Conservation (phyloP, 2,329 filamentous ascomycete genomes). For the Fusarium coicis region DNA sequence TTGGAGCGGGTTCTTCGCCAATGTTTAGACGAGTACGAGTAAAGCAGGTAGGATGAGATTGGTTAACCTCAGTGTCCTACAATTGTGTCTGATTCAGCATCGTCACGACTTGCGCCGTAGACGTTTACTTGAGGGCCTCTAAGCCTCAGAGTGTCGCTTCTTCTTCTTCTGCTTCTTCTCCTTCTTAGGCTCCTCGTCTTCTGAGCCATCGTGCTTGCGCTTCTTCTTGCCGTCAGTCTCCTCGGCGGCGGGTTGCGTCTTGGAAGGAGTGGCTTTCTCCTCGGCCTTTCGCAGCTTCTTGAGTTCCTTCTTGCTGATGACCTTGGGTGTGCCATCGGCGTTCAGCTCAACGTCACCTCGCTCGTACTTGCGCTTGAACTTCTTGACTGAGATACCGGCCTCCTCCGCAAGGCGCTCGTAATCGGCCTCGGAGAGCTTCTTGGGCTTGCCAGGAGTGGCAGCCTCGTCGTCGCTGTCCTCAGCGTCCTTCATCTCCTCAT, state of each 20-base stretch:
- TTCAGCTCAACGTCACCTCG: slow-evolving; percentile 77
- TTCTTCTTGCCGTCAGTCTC: slow-evolving; percentile 61
- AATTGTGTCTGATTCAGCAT: slow-evolving; percentile 37
- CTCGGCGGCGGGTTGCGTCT: slow-evolving; percentile 58
- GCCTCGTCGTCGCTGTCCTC: slow-evolving; percentile 50
- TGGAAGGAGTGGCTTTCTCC: slow-evolving; percentile 58
- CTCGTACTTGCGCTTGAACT: slow-evolving; percentile 83
- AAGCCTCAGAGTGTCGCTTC: slow-evolving; percentile 55
- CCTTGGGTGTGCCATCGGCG: slow-evolving; percentile 71
- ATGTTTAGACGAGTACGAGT: slow-evolving; percentile 45
- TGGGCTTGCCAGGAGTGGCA: slow-evolving; percentile 49
- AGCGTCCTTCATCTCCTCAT: slow-evolving; percentile 59
- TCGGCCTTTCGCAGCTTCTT: slow-evolving; percentile 77
- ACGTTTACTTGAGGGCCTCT: slow-evolving; percentile 35
- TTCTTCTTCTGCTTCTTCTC: slow-evolving; percentile 66
- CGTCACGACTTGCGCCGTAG: slow-evolving; percentile 25
- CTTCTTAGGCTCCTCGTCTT: slow-evolving; percentile 70
- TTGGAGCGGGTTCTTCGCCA: slow-evolving; percentile 39
- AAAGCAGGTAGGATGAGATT: slow-evolving; percentile 36
- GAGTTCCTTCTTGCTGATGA: slow-evolving; percentile 79
- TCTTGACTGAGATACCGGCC: slow-evolving; percentile 76
- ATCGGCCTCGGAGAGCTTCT: slow-evolving; percentile 65
- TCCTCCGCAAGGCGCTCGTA: slow-evolving; percentile 70
- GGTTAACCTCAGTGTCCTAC: slow-evolving; percentile 22
- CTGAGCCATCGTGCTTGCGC: slow-evolving; percentile 75